Base-by-base conservation (phyloP, 129 eudicot species). In the Chrysanthemum makinoi region DNA sequence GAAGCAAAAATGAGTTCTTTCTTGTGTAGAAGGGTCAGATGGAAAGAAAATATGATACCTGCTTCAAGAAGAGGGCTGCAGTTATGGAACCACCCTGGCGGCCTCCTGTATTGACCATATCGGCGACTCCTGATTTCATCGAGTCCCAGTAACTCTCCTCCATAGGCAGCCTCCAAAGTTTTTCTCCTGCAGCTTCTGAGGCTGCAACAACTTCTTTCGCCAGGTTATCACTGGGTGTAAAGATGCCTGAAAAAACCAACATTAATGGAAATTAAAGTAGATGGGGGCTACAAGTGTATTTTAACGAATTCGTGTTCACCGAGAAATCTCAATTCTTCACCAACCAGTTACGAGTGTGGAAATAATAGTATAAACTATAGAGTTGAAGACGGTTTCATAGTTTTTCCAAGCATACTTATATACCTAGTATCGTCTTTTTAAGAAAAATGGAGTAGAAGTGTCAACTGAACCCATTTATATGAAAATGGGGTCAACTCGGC, bases 141-240 rank as follows among this genome's bases (percentile, higher is more conserved):
- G 95, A 82, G 12, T 93, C 98, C 98, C 98, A 89, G 61, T 93
- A 93, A 74, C 96, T 92, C 54, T 92, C 98, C 81, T 92, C 98
- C 88, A 92, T 39, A 1, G 98, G 98, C 88, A 92, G 64, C 82
- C 96, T 87, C 98, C 98, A 92, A 15, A 92, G 88, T 88, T 92
- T 93, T 80, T 93, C 98, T 69, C 98, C 98, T n/a, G 88, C 78
- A 5, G 66, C 78, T 77, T 93, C 98, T 8, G 98, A 89, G 74
- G 98, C 96, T 49, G 82, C 84, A 63, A 89, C 50, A n/a, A 94
- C 96, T 75, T 94, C 98, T 77, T 87, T 87, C 7, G 97, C 98
- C 20, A 94, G 83, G 47, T 84, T 86, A 81, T 94, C 98, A 68
- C 75, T 87, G 10, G 98, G 97, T 15, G 98, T 86, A 70, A 94